Evolutionary conservation across 768 basidiomycete genomes (phyloP).

Genomic region (Boletus sp.): DNA sequence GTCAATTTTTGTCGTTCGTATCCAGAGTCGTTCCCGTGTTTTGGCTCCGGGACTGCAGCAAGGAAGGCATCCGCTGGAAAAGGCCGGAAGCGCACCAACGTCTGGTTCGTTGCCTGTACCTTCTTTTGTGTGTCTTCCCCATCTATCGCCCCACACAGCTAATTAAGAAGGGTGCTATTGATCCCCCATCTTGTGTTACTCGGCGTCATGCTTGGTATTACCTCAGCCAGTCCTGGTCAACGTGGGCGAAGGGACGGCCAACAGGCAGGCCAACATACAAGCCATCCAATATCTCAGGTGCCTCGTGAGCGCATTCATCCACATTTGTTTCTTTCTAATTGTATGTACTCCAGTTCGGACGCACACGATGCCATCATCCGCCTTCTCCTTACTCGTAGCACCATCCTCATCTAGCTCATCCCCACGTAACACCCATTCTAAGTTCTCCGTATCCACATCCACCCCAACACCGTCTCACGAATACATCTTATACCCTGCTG

Average conservation of each 20-base stretch:
- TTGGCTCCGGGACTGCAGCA: no score
- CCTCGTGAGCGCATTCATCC: slow-evolving; percentile 47
- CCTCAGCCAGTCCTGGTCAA: slow-evolving; percentile 39
- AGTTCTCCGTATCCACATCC: no score
- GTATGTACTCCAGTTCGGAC: slow-evolving; percentile 52
- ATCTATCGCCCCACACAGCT: neutral
- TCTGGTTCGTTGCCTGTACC: slow-evolving; percentile 74
- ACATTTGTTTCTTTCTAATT: neutral
- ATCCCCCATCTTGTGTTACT: slow-evolving; percentile 66
- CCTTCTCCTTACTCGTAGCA: slow-evolving; percentile 12
- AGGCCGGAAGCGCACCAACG: slow-evolving; percentile 66
- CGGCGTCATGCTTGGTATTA: slow-evolving; percentile 66
- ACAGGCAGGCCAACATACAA: slow-evolving; percentile 87
- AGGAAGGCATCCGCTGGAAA: no score
- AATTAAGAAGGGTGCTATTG: slow-evolving; percentile 56
- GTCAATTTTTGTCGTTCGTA: no score
- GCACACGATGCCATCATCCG: slow-evolving; percentile 53
- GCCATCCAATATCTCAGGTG: slow-evolving; percentile 88
- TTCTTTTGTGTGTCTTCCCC: slow-evolving; percentile 66
- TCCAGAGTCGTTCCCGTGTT: no score
- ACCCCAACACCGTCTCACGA: no score
- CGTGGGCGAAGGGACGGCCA: slow-evolving; percentile 60
- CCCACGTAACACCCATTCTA: no score
- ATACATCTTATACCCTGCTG: no score
- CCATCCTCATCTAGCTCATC: neutral